Evolutionary conservation across 2,329 filamentous ascomycete species (phyloP), one percentile per base, ranked within the genome.

Genomic region (Exophiala sideris): DNA sequence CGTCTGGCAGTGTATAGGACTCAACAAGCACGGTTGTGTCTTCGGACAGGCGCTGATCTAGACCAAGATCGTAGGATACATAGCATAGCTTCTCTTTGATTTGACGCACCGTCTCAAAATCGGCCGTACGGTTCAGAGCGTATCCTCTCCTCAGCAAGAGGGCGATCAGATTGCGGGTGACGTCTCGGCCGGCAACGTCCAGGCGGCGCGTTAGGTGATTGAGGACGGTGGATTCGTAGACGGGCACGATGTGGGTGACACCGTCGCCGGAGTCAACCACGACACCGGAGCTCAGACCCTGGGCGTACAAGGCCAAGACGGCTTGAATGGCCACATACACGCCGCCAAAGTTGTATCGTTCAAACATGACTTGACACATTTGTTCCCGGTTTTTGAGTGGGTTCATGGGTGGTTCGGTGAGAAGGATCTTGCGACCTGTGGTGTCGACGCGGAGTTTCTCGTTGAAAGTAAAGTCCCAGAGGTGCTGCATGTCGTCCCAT

Each of bases 61-160:
- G 80, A 73, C 95, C 91, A 53, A 99, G 83, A 72, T 99, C 94
- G 78, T 97, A 99, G 10, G 91, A 96, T 53, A 99, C 92, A 72
- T 99, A 99, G 81, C 94, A 97, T 48, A 99, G 87, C 81, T 99
- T 99, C 80, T 99, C 94, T 78, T 99, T 99, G 79, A 99, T 97
- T 73, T 97, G 92, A 59, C 94, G 88, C 52, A 99, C 94, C 3
- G 94, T 99, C 75, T 99, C 94, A 73, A 99, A 99, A 72, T 99
- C 94, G 70, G 94, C 94, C 10, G 94, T 99, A 71, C 94, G 85
- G 83, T 99, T 99, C 59, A 99, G 84, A 34, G 94, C 91, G 73
- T 99, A 99, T 41, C 94, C 94, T 64, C 94, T 85, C 67, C 94
- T 89, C 54, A 96, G 83, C 16, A 99, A 86, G 46, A 99, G 86